A percentile compares a stretch with the other conserved stretches of the same genome.
Conservation (phyloP, 2,329 filamentous ascomycete genomes). For the Colletotrichum lini region DNA sequence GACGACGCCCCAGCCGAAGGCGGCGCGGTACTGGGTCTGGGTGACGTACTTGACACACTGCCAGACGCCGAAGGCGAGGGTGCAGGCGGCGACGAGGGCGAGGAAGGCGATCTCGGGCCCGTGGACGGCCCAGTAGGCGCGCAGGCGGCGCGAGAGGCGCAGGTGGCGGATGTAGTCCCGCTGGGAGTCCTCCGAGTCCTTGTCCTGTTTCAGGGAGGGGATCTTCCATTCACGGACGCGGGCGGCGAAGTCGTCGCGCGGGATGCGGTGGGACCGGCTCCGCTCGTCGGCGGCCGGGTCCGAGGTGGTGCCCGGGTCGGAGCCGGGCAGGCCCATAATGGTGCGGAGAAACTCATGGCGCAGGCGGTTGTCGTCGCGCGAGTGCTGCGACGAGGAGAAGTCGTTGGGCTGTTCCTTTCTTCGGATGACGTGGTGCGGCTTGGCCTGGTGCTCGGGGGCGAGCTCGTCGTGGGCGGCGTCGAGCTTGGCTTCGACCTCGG, state of each 20-base stretch:
- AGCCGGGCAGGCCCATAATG: constrained; percentile 60
- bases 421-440: constrained; percentile 61
- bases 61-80: constrained; percentile 68
- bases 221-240: constrained; percentile 63
- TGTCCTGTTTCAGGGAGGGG: constrained; percentile 62
- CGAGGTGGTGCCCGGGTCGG: constrained; percentile 56
- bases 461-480: constrained; percentile 67
- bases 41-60: constrained; percentile 68
- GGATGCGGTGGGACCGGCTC: constrained; percentile 56
- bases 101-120: constrained; percentile 67
- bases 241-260: constrained; percentile 61
- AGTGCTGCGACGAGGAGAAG: constrained; percentile 37
- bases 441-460: constrained; percentile 55
- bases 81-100: constrained; percentile 60
- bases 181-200: constrained; percentile 62
- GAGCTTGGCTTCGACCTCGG: constrained; percentile 67
- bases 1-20: constrained; percentile 70
- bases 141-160: constrained; percentile 59
- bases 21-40: constrained; percentile 59
- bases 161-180: constrained; percentile 62
- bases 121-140: constrained; percentile 69
- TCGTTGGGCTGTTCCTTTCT: constrained; percentile 46
- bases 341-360: constrained; percentile 67
- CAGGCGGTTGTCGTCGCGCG: constrained; percentile 51
- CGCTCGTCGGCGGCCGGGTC: constrained; percentile 61